A percentile compares a stretch with the other conserved stretches of the same genome.
These are phyloP conservation scores for Colletotrichum costaricense DNA, from an alignment of 2,329 filamentous ascomycete species.

Conservation along the genomic window DNA sequence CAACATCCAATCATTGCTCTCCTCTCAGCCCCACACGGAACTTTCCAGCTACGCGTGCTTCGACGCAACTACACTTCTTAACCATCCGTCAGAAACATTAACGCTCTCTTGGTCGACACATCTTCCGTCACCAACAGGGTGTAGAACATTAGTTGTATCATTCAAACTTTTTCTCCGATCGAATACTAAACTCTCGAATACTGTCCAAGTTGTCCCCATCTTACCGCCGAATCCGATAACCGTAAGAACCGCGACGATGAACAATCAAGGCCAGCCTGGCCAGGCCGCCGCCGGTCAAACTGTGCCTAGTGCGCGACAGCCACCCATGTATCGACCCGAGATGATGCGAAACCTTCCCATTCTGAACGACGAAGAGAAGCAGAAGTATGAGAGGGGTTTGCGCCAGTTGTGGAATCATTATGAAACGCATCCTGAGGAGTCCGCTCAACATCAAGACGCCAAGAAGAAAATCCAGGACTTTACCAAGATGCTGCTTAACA, in stretches of 20 bases:
- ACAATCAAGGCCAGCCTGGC: slow-evolving; percentile 35
- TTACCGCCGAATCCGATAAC: neutral
- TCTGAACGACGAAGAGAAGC: slow-evolving; percentile 65
- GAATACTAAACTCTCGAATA: neutral
- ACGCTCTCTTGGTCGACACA: neutral
- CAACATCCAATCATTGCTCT: slow-evolving; percentile 19
- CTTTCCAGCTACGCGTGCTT: slow-evolving; percentile 30
- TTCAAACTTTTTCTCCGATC: neutral
- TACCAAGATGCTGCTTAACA: slow-evolving; percentile 65
- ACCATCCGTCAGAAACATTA: neutral
- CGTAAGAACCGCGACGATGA: slow-evolving; percentile 26
- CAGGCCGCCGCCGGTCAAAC: slow-evolving; percentile 36
- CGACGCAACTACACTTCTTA: slow-evolving; percentile 18
- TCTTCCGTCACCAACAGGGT: neutral
- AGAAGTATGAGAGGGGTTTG: slow-evolving; percentile 69
- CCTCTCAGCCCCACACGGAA: slow-evolving; percentile 19
- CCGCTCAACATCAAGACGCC: slow-evolving; percentile 60
- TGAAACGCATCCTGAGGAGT: slow-evolving; percentile 59
- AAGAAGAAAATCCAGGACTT: slow-evolving; percentile 71
- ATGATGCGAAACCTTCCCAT: slow-evolving; percentile 62
- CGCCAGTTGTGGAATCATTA: slow-evolving; percentile 64
- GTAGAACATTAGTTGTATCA: neutral
- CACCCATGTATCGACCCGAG: slow-evolving; percentile 61
- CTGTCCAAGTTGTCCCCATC: neutral
- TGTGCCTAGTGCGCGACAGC: slow-evolving; percentile 42